Base-by-base conservation (phyloP, 768 basidiomycete species). In the Suillus bovinus region DNA sequence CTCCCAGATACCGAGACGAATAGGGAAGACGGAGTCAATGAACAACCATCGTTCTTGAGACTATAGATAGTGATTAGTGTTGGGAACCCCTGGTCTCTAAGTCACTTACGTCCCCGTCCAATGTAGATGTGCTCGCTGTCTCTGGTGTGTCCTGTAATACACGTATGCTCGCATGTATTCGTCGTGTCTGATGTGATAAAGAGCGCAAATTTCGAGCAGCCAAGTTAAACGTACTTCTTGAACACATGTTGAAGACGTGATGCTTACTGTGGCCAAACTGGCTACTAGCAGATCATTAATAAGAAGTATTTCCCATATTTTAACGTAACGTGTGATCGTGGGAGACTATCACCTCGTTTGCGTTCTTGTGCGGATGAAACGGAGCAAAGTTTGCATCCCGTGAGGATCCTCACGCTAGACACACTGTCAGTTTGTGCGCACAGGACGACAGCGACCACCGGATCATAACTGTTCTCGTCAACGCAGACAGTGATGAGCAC, bases 21-120 rank as follows among this genome's bases (percentile, higher is more conserved):
- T 80, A 1, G 92, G 93, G 72, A 93, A 93, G 38, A 94, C 83
- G 1, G 89, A 89, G 68, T 91, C 89, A 50, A 93, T 77, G 69
- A 86, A 94, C 31, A 93, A 72, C 82, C 86, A 89, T 2, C 77
- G 86, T 59, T 86, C 79, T 49, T 75, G 69, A n/a, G 69, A 65
- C 65, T 68, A 57, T 22, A 58, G 27, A 61, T 24, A 33, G 36
- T 31, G 11, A 39, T 56, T 17, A 29, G 38, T 27, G 10, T 27
- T 13, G 11, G 11, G 17, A 39, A 56, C 27, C 27, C 5, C 38
- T 29, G 38, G 24, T 27, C 17, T 27, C 24, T 24, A 56, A 39
- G 55, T 11, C 38, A 56, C 55, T 56, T 13, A 39, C 55, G 17
- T 27, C 17, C 38, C 24, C 38, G 10, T 39, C 27, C 27, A 29